Conservation (phyloP, 2,329 filamentous ascomycete genomes). For the Alternaria arbusti region DNA sequence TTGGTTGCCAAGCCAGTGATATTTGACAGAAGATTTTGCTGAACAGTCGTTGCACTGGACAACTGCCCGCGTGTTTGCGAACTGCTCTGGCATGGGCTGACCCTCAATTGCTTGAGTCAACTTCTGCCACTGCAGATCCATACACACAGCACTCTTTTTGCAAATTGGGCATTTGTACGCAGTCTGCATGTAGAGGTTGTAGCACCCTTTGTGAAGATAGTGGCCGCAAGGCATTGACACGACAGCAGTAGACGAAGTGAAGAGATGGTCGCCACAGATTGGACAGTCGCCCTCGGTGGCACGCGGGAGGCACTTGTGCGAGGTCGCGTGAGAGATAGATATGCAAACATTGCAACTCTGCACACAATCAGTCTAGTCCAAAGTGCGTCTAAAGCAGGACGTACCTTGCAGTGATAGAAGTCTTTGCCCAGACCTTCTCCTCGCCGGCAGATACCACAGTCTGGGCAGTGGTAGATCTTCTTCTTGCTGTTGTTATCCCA, state of each 20-base stretch:
- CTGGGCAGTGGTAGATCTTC: slow-evolving; percentile 93
- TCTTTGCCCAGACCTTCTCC: slow-evolving; percentile 93
- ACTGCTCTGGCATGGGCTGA: slow-evolving; percentile 91
- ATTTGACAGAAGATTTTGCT: slow-evolving; percentile 82
- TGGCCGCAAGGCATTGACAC: slow-evolving; percentile 97
- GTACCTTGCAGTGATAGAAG: slow-evolving; percentile 96
- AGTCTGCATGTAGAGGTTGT: slow-evolving; percentile 82
- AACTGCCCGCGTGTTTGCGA: slow-evolving; percentile 77
- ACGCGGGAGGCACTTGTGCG: slow-evolving; percentile 92
- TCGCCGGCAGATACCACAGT: slow-evolving; percentile 93
- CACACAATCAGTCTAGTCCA: slow-evolving; percentile 29
- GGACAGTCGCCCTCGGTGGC: slow-evolving; percentile 84
- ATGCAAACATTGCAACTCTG: slow-evolving; percentile 85
- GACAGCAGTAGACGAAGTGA: slow-evolving; percentile 85
- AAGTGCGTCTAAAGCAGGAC: slow-evolving; percentile 7
- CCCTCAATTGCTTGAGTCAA: slow-evolving; percentile 83
- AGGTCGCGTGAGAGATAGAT: slow-evolving; percentile 80
- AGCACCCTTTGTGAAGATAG: slow-evolving; percentile 90
- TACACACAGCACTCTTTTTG: slow-evolving; percentile 95
- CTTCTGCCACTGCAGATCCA: slow-evolving; percentile 94
- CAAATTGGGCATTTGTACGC: slow-evolving; percentile 98
- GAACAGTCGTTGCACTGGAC: slow-evolving; percentile 96
- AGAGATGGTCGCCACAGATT: slow-evolving; percentile 96
- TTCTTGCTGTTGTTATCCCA: slow-evolving; percentile 95
- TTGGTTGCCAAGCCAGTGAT: slow-evolving; percentile 94